These are phyloP conservation scores for Pleurotus platypus DNA, from an alignment of 768 basidiomycete species.

Conservation along the genomic window DNA sequence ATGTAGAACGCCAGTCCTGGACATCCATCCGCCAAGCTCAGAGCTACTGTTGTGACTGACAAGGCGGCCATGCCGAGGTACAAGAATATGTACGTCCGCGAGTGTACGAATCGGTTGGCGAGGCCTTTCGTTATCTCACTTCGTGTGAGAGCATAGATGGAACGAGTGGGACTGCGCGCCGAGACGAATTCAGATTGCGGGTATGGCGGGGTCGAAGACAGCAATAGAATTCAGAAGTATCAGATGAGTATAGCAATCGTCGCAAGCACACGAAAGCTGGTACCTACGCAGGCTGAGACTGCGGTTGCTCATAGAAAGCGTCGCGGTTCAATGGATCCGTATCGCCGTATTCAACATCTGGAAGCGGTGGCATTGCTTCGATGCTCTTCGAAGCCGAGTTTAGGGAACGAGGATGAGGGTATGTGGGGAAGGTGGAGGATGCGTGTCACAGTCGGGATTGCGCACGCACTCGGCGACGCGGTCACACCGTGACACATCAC, in stretches of 20 bases:
- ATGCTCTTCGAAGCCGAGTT: neutral
- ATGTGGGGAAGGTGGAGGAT: neutral
- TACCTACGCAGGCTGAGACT: constrained; percentile 11
- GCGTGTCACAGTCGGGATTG: neutral
- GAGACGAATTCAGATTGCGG: constrained; percentile 9
- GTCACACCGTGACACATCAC: constrained; percentile 10
- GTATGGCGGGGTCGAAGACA: neutral
- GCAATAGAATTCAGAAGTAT: neutral
- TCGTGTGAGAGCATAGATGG: constrained; percentile 82
- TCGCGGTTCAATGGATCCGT: constrained; percentile 31
- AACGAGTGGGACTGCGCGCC: constrained; percentile 59
- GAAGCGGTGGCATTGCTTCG: constrained; percentile 31
- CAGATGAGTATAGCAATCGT: neutral
- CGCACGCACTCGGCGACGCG: neutral
- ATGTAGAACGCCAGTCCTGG: constrained; percentile 87
- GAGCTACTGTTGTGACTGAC: constrained; percentile 79
- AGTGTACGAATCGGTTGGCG: constrained; percentile 89
- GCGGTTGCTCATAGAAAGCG: constrained; percentile 9
- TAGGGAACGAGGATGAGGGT: neutral
- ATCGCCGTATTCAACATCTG: constrained; percentile 32
- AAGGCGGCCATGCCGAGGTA: constrained; percentile 88
- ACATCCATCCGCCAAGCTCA: constrained; percentile 81
- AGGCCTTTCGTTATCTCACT: constrained; percentile 81
- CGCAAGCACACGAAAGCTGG: neutral
- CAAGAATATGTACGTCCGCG: constrained; percentile 80